phyloP scores from a whole-genome alignment of 2,329 filamentous ascomycete genomes.

The Penicillium rolfsii region DNA sequence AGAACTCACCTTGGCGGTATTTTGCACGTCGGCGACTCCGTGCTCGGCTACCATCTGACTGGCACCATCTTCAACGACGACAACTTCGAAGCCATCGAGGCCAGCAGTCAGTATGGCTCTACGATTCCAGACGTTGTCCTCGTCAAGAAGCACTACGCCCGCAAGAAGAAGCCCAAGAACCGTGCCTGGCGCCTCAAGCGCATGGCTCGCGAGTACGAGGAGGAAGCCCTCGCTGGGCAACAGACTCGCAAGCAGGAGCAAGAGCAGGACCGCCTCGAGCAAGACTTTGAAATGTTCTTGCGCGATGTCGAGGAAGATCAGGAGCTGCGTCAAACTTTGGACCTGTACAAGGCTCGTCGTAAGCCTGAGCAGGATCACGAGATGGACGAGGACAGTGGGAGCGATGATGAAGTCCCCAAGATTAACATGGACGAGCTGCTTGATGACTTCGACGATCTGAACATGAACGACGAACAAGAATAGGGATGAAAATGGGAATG shows the following conservation, averaged over 20 bases:
- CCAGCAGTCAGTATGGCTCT: conserved; percentile 72
- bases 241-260: conserved; percentile 54
- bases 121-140: conserved; percentile 89
- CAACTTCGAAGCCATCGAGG: conserved; percentile 80
- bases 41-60: conserved; percentile 88
- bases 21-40: conserved; percentile 86
- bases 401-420: conserved; percentile 67
- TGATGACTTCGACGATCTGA: conserved; percentile 35
- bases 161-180: conserved; percentile 78
- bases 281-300: conserved; percentile 96
- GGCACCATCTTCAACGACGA: conserved; percentile 92
- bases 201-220: conserved; percentile 86
- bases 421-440: conserved; percentile 69
- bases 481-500: conserved; percentile 12
- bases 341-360: conserved; percentile 73
- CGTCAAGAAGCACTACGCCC: conserved; percentile 94
- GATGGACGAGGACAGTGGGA: conserved; percentile 62
- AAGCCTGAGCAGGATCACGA: conserved; percentile 51
- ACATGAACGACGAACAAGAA: conserved; percentile 59
- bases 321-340: conserved; percentile 80
- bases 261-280: conserved; percentile 84
- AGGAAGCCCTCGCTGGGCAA: conserved; percentile 46
- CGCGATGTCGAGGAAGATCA: conserved; percentile 94
- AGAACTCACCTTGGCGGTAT: conserved; percentile 87
- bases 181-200: conserved; percentile 95